Percentiles rank a stretch among this genome's conserved stretches.
Evolutionary conservation across 805 yeast species (phyloP).

Genomic region (Suhomyces emberorum): DNA sequence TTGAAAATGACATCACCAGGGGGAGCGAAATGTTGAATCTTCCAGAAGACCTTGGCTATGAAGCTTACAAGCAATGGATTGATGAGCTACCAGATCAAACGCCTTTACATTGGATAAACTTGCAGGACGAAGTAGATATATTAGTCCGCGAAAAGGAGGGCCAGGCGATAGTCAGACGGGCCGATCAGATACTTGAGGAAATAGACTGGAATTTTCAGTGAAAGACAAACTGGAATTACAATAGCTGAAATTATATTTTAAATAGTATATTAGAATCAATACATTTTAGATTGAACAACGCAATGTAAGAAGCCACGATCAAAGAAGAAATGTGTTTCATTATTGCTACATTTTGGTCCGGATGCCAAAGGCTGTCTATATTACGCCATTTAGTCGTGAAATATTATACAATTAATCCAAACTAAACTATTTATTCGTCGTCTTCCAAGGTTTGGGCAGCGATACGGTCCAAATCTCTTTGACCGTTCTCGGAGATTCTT

Average conservation of each 20-base stretch:
- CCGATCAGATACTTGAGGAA: neutral
- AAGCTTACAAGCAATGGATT: constrained; percentile 49
- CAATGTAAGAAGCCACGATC: no score
- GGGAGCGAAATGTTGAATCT: constrained; percentile 21
- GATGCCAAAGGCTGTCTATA: no score
- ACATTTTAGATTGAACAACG: no score
- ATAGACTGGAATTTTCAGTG: no score
- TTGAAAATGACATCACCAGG: constrained; percentile 26
- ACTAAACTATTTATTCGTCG: constrained; percentile 49
- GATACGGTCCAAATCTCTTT: constrained; percentile 99
- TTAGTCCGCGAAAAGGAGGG: constrained; percentile 23
- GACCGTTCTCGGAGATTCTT: constrained; percentile 98
- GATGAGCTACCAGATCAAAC: constrained; percentile 47
- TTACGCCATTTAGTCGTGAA: neutral
- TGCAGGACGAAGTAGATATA: constrained; percentile 42
- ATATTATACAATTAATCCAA: constrained; percentile 11
- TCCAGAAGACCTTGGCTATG: constrained; percentile 46
- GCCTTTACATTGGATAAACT: constrained; percentile 53
- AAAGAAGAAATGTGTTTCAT: no score
- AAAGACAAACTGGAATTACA: no score
- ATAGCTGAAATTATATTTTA: no score
- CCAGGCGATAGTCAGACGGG: constrained; percentile 11
- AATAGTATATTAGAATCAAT: no score
- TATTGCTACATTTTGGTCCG: no score
- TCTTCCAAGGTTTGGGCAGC: constrained; percentile 97